Conservation (phyloP, 306 rosid genomes). For the Ceratonia siliqua region DNA sequence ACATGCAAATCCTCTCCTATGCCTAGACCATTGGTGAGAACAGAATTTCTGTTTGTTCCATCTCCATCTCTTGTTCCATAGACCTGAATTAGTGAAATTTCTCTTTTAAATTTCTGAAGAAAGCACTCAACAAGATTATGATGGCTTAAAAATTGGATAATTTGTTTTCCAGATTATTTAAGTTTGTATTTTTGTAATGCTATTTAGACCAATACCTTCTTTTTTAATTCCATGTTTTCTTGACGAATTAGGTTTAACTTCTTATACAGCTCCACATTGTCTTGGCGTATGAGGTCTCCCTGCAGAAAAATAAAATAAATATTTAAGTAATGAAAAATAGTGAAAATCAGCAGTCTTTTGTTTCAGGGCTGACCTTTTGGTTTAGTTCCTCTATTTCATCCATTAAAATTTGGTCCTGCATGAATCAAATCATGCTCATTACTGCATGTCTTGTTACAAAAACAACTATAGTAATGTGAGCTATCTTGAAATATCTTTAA, state of each 20-base stretch:
- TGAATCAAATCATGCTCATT: conserved; percentile 20
- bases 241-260: conserved; percentile 56
- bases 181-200: conserved; percentile 9
- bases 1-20: conserved; percentile 49
- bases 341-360: conserved; percentile 11
- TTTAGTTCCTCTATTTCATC: conserved; percentile 64
- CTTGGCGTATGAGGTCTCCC: conserved; percentile 62
- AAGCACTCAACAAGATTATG: not conserved
- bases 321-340: not conserved
- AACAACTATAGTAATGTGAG: not conserved
- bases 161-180: not conserved
- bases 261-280: conserved; percentile 53
- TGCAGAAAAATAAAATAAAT: conserved; percentile 31
- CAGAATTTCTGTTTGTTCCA: conserved; percentile 37
- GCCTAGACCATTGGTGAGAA: conserved; percentile 43
- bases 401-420: conserved; percentile 53
- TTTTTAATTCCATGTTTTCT: conserved; percentile 55
- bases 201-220: conserved; percentile 44
- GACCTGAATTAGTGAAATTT: conserved; percentile 46
- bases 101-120: conserved; percentile 31
- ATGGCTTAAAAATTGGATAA: not conserved
- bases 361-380: conserved; percentile 55
- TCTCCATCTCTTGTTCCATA: conserved; percentile 51
- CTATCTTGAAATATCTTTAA: not conserved
- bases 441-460: not conserved